Evolutionary conservation across 306 rosid genomes (phyloP).

Genomic region (Prunus armeniaca): DNA sequence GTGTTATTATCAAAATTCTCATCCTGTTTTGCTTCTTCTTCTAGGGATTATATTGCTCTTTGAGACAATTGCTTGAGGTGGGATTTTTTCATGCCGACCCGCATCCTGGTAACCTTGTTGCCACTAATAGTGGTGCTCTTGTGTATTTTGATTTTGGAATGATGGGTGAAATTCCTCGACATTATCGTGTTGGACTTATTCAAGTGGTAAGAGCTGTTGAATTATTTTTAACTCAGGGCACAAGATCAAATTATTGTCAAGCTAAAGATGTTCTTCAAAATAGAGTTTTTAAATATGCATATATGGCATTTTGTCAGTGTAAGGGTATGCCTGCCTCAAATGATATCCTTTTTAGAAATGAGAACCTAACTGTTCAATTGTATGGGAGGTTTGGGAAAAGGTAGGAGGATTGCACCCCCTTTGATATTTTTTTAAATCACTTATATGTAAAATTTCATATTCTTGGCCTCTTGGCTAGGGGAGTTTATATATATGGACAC

Average conservation of each 20-base stretch:
- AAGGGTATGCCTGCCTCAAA: background rate
- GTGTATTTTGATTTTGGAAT: conserved; percentile 98
- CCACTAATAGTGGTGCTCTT: conserved; percentile 64
- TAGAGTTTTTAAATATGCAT: background rate
- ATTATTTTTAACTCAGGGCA: background rate
- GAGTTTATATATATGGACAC: background rate
- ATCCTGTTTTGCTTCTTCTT: conserved; percentile 26
- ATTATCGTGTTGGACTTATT: conserved; percentile 86
- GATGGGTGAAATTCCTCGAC: conserved; percentile 99
- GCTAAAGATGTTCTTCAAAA: background rate
- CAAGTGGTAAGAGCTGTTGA: conserved; percentile 60
- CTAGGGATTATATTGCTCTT: conserved; percentile 87
- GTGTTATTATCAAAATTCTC: background rate
- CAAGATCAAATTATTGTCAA: background rate
- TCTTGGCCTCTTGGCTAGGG: background rate
- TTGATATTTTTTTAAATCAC: background rate
- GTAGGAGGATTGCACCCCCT: background rate
- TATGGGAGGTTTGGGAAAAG: background rate
- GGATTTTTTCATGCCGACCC: conserved; percentile 98
- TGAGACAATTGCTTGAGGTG: conserved; percentile 92
- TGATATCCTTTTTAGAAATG: background rate
- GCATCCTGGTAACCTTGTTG: conserved; percentile 99
- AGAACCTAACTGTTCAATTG: background rate
- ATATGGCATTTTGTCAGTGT: background rate
- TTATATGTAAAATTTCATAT: background rate